Evolutionary conservation across 352 stramenopile genomes (phyloP).

Genomic region (Phytophthora sp.): DNA sequence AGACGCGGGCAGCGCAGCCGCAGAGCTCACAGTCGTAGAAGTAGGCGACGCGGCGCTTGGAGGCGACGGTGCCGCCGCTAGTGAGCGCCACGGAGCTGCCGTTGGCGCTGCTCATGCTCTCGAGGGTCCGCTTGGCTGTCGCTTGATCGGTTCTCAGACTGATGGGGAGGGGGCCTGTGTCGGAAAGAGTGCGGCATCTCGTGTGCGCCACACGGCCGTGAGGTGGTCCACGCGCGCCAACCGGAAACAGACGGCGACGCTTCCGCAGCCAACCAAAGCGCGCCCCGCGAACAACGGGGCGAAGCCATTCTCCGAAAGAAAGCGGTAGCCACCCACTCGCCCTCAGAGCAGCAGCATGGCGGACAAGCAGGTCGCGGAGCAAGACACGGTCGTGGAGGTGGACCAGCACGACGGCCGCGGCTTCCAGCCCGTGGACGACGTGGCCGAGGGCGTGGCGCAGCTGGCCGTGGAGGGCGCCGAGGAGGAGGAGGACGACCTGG

Average conservation of each 20-base stretch:
- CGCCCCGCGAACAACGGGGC: conserved; percentile 3
- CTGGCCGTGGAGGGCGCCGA: conserved; percentile 38
- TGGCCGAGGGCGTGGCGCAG: conserved; percentile 43
- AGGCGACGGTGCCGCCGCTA: conserved; percentile 31
- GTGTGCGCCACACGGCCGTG: background rate
- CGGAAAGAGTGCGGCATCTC: conserved; percentile 15
- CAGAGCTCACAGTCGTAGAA: conserved; percentile 86
- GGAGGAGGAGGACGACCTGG: conserved; percentile 62
- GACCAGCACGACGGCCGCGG: conserved; percentile 67
- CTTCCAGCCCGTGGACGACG: conserved; percentile 62
- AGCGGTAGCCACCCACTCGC: background rate
- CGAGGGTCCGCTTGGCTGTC: background rate
- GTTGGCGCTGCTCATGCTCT: conserved; percentile 34
- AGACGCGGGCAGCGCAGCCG: background rate
- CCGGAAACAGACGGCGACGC: conserved; percentile 20
- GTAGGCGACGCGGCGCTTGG: conserved; percentile 88
- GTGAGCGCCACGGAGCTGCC: conserved; percentile 41
- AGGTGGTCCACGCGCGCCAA: background rate
- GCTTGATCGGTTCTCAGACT: conserved; percentile 13
- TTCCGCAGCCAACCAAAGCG: conserved; percentile 42
- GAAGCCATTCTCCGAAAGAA: conserved; percentile 34
- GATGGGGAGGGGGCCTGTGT: conserved; percentile 6
- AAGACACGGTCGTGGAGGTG: conserved; percentile 65
- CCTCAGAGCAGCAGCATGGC: conserved; percentile 30
- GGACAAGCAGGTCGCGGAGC: conserved; percentile 46